Conservation (phyloP, 139 green algal genomes). For the Chlamydomonas schloesseri region DNA sequence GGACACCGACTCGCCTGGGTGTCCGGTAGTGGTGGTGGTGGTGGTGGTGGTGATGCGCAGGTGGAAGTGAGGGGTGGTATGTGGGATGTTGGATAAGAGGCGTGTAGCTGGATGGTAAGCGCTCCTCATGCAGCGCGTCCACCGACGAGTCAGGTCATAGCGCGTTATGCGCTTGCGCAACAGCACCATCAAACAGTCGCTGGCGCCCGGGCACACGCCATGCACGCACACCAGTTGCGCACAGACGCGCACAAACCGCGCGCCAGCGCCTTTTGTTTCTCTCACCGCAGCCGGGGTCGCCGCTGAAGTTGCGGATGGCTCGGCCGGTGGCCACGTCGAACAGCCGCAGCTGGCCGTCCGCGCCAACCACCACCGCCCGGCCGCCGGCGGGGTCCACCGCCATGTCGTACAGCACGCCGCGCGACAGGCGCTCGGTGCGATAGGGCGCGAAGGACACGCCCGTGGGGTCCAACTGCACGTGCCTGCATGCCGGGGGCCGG, state of each 20-base stretch:
- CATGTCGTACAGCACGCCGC: slow-evolving; percentile 67
- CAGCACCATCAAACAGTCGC: too few relatives aligned
- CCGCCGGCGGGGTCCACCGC: slow-evolving; percentile 53
- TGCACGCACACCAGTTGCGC: too few relatives aligned
- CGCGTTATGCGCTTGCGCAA: too few relatives aligned
- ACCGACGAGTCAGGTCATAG: too few relatives aligned
- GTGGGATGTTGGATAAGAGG: too few relatives aligned
- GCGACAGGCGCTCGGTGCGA: slow-evolving; percentile 39
- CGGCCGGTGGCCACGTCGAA: slow-evolving; percentile 60
- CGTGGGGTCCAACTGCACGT: slow-evolving; percentile 16
- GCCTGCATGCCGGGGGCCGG: background rate
- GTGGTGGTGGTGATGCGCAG: background rate
- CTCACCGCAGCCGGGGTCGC: slow-evolving; percentile 15
- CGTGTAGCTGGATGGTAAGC: too few relatives aligned
- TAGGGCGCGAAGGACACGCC: slow-evolving; percentile 36
- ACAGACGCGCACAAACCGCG: too few relatives aligned
- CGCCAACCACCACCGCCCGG: slow-evolving; percentile 49
- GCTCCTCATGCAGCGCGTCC: too few relatives aligned
- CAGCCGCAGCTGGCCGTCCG: slow-evolving; percentile 58
- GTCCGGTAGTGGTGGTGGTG: background rate
- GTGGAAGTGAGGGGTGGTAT: background rate
- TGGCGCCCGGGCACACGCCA: too few relatives aligned
- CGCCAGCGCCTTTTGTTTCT: too few relatives aligned
- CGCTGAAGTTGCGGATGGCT: slow-evolving; percentile 4
- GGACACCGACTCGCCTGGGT: slow-evolving; percentile 52